A percentile compares a stretch with the other conserved stretches of the same genome.
Conservation (phyloP, 768 basidiomycete species). For the Amanita fuliginea region DNA sequence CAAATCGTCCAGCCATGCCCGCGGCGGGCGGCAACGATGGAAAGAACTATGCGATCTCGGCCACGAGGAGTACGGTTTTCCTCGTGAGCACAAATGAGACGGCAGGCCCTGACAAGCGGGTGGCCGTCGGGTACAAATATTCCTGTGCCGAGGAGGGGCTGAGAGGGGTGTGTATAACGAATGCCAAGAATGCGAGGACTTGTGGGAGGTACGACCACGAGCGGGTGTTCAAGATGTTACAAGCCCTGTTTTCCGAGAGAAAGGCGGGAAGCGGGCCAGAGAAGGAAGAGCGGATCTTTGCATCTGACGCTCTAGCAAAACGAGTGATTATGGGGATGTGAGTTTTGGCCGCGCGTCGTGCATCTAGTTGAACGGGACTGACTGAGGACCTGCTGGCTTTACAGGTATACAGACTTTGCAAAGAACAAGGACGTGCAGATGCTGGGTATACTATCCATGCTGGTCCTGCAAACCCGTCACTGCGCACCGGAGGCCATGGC, state of each 20-base stretch:
- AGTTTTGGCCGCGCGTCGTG: constrained; percentile 15
- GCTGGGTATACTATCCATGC: constrained; percentile 64
- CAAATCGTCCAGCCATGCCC: constrained; percentile 6
- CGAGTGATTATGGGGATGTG: constrained; percentile 38
- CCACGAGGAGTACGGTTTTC: constrained; percentile 47
- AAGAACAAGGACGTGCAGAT: constrained; percentile 64
- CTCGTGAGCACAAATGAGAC: constrained; percentile 42
- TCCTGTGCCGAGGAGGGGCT: constrained; percentile 20
- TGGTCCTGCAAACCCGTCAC: constrained; percentile 43
- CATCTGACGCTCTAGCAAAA: constrained; percentile 22
- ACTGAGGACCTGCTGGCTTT: not conserved
- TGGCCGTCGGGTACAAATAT: constrained; percentile 53
- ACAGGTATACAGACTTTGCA: constrained; percentile 29
- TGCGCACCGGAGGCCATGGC: constrained; percentile 7
- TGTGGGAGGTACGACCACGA: constrained; percentile 63
- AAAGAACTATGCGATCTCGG: constrained; percentile 29
- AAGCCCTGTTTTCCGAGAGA: constrained; percentile 28
- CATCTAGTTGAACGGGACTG: no score
- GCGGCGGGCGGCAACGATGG: constrained; percentile 21
- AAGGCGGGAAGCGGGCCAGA: constrained; percentile 8
- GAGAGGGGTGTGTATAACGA: constrained; percentile 41
- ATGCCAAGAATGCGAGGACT: constrained; percentile 46
- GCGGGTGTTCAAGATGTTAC: constrained; percentile 49
- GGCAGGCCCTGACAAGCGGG: constrained; percentile 39
- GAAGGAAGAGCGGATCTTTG: constrained; percentile 10